phyloP scores from a whole-genome alignment of 345 rosid genomes.

The Syzygium jambos region DNA sequence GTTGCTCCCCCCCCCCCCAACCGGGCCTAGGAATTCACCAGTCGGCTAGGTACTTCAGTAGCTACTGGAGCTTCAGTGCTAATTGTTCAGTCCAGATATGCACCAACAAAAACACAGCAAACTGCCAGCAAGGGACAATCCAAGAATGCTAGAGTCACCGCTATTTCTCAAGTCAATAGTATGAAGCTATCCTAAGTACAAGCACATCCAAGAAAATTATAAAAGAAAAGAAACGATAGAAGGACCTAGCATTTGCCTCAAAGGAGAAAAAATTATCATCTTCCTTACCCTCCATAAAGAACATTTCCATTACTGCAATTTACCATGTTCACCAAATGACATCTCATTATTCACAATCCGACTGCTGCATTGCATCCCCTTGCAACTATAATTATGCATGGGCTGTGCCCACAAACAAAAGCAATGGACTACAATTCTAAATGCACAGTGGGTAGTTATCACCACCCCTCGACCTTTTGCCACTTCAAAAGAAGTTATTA shows the following conservation, averaged over 20 bases:
- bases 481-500: not conserved
- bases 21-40: not conserved
- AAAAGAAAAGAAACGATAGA: not conserved
- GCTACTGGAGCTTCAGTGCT: not conserved
- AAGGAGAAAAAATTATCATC: too few species aligned
- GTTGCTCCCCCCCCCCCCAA: not conserved
- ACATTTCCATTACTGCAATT: not conserved
- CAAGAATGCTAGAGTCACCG: not conserved
- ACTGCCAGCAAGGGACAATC: not conserved
- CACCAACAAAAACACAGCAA: not conserved
- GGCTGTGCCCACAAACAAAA: not conserved
- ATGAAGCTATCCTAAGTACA: not conserved
- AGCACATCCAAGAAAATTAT: not conserved
- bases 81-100: not conserved
- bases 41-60: not conserved
- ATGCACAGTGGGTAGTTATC: not conserved
- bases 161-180: not conserved
- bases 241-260: not conserved
- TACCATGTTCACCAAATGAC: not conserved
- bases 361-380: not conserved
- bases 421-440: not conserved
- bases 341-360: not conserved
- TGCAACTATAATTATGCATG: not conserved
- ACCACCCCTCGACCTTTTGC: not conserved
- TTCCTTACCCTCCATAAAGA: too few species aligned